Evolutionary conservation across 345 rosid species (phyloP), one percentile per base, ranked within the genome.

Genomic region (Laguncularia racemosa): DNA sequence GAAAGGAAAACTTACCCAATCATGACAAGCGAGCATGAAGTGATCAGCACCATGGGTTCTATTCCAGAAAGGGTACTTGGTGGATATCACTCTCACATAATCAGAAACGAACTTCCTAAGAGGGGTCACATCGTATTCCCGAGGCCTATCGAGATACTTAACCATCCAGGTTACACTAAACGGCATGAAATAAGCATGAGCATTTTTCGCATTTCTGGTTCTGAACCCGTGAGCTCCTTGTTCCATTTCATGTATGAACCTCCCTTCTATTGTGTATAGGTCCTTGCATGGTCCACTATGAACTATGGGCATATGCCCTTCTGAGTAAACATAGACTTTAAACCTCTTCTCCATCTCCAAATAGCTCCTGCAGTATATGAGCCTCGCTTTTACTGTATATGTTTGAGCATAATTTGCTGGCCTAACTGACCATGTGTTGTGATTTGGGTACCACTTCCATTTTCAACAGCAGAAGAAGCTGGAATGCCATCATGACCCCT

Each of bases 231-330:
- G 55, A 12, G 61, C 61, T 0, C 68, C 82, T 2, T 75, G 86
- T 68, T 92, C 95, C 62, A 89, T 78, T 76, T 86, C 96, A 44
- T 58, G 66, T 52, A 92, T 89, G 74, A 92, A 92, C 68, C 95
- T 73, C 9, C 98, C 96, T 82, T 89, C 98, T 18, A 84, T 68
- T 4, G 93, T 65, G 64, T 92, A 88, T 2, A 91, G 73, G 46
- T 85, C 63, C 65, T 91, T 91, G 75, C 96, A 85, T 33, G 98
- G 98, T 46, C 98, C 98, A 49, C 72, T 64, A 53, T 91, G 98
- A 16, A 80, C 80, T 2, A 91, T 69, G 33, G 98, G 98, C 12
- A 56, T 60, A 49, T 84, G 95, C 16, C 98, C 98, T 72, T 91
- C 97, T 18, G 56, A 59, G 71, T 91, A 91, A 44, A 91, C 96